A percentile compares a stretch with the other conserved stretches of the same genome.
These are phyloP conservation scores for Saitozyma sp. DNA, from an alignment of 768 basidiomycete genomes.

Conservation along the genomic window DNA sequence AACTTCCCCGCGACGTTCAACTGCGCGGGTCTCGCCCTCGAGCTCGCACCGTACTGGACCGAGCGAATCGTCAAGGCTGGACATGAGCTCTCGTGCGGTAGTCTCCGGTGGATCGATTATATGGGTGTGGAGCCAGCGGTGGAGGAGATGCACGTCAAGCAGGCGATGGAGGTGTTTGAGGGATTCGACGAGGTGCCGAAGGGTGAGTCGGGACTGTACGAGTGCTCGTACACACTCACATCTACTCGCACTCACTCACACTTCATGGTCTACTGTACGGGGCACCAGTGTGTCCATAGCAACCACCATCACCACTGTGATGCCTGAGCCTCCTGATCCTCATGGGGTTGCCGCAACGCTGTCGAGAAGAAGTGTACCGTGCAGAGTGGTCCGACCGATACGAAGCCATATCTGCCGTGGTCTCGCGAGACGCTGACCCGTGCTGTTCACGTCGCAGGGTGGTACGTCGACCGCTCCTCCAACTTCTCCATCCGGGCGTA, in stretches of 20 bases:
- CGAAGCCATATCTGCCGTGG: no score
- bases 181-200: slow-evolving; percentile 6
- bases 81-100: slow-evolving; percentile 28
- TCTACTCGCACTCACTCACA: no score
- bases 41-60: slow-evolving; percentile 28
- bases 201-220: no score
- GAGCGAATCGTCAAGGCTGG: slow-evolving; percentile 26
- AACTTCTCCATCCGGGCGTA: slow-evolving; percentile 26
- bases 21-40: slow-evolving; percentile 17
- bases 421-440: not conserved
- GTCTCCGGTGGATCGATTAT: slow-evolving; percentile 36
- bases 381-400: not conserved
- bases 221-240: no score
- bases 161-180: slow-evolving; percentile 35
- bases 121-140: slow-evolving; percentile 25
- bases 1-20: slow-evolving; percentile 24
- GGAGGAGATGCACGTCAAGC: slow-evolving; percentile 31
- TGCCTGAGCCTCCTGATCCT: no score
- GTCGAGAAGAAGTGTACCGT: no score
- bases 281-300: slow-evolving; percentile 27
- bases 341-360: no score
- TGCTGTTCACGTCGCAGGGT: slow-evolving; percentile 14
- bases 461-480: slow-evolving; percentile 29
- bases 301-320: no score
- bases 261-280: slow-evolving; percentile 1